Percentiles rank a stretch among this genome's conserved stretches.
phyloP scores from a whole-genome alignment of 345 rosid species.

The Microcos paniculata region DNA sequence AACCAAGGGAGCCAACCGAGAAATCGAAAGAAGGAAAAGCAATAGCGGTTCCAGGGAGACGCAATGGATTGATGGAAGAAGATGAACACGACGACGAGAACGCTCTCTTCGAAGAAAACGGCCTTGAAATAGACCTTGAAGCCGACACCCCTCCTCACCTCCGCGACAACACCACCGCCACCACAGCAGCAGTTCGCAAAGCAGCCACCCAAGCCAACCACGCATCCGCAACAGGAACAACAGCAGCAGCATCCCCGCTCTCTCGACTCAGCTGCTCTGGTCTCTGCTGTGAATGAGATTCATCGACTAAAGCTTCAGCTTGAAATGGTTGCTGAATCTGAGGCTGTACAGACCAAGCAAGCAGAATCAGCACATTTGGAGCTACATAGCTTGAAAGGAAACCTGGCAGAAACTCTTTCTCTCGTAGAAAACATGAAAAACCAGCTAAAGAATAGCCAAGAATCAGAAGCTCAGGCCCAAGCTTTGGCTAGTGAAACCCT shows the following conservation, averaged over 20 bases:
- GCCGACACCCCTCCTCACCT: constrained; percentile 64
- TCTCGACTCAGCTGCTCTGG: constrained; percentile 48
- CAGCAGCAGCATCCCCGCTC: no score
- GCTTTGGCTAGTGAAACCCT: constrained; percentile 32
- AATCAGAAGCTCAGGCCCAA: constrained; percentile 73
- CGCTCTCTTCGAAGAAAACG: constrained; percentile 61
- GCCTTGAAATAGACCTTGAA: constrained; percentile 44
- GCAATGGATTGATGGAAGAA: constrained; percentile 62
- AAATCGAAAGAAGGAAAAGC: not conserved
- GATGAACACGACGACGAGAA: constrained; percentile 66
- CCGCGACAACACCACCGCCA: constrained; percentile 67
- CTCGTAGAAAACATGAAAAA: constrained; percentile 72
- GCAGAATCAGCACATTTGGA: constrained; percentile 57
- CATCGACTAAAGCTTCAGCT: constrained; percentile 68
- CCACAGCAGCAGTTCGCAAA: no score
- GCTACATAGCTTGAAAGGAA: constrained; percentile 63
- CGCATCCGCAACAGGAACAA: no score
- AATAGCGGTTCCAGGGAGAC: constrained; percentile 82
- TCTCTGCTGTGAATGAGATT: constrained; percentile 69
- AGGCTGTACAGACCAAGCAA: constrained; percentile 48
- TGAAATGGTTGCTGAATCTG: constrained; percentile 59
- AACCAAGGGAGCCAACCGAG: no score
- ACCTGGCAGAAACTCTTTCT: constrained; percentile 57
- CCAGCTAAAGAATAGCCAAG: constrained; percentile 69
- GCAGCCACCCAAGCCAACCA: no score